Conservation (phyloP, 768 basidiomycete species). For the Boletus edulis region DNA sequence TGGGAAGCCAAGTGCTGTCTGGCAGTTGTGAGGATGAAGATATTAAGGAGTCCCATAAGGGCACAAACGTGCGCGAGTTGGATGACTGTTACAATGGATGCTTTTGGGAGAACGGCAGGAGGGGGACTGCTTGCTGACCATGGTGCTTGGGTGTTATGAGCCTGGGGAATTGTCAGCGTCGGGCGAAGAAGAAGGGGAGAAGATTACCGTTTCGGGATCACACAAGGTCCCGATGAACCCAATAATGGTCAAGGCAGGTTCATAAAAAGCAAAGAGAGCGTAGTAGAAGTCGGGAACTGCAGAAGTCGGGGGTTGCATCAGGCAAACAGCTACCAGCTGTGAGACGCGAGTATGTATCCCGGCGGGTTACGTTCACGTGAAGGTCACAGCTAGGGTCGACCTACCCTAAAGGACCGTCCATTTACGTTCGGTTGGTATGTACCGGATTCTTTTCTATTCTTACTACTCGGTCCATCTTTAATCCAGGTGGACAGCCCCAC, state of each 20-base stretch:
- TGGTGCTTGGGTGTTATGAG: conserved; percentile 73
- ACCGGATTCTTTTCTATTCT: too few species aligned
- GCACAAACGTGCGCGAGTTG: conserved; percentile 80
- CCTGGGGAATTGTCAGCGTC: conserved; percentile 36
- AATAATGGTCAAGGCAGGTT: conserved; percentile 61
- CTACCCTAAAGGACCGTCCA: conserved; percentile 26
- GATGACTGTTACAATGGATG: conserved; percentile 65
- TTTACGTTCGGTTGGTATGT: too few species aligned
- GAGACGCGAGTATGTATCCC: background rate
- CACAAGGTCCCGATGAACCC: conserved; percentile 66
- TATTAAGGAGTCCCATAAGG: conserved; percentile 67
- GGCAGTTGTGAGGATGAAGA: conserved; percentile 60
- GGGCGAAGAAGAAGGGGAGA: background rate
- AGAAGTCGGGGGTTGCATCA: conserved; percentile 47
- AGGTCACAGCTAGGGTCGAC: conserved; percentile 3
- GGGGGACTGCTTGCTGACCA: conserved; percentile 54
- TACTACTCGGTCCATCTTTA: conserved; percentile 46
- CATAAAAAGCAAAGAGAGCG: conserved; percentile 69
- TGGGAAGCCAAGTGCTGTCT: conserved; percentile 57
- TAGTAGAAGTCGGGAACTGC: conserved; percentile 75
- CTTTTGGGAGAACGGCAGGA: conserved; percentile 49
- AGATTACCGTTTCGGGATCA: conserved; percentile 61
- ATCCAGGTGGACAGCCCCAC: conserved; percentile 62
- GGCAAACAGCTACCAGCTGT: background rate
- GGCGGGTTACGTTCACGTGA: too few species aligned